phyloP scores from a whole-genome alignment of 2,329 filamentous ascomycete genomes.

The Fusarium solani-melongenae region DNA sequence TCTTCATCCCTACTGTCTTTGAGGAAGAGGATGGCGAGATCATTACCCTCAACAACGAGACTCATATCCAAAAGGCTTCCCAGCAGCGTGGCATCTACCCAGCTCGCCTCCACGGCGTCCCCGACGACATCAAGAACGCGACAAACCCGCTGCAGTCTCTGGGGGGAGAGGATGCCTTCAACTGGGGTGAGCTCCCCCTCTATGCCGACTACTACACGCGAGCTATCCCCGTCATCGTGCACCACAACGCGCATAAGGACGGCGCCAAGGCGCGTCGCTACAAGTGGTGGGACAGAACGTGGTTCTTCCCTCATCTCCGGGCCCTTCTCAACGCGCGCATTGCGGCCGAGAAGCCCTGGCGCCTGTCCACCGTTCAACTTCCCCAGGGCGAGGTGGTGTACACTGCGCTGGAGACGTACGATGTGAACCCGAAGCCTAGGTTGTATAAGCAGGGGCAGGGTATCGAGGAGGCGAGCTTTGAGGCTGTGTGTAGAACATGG shows the following conservation, averaged over 20 bases:
- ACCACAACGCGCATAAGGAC: constrained; percentile 36
- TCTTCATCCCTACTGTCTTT: constrained; percentile 34
- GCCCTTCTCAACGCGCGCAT: constrained; percentile 9
- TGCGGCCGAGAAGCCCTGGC: not conserved
- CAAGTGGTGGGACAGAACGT: constrained; percentile 34
- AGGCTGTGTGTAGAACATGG: not conserved
- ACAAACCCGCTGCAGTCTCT: not conserved
- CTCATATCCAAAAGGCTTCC: constrained; percentile 16
- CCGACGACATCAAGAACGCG: constrained; percentile 15
- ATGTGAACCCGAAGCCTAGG: constrained; percentile 11
- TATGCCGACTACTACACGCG: constrained; percentile 34
- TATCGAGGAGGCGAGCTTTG: not conserved
- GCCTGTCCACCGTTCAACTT: not conserved
- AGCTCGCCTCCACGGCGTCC: not conserved
- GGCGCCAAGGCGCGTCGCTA: constrained; percentile 20
- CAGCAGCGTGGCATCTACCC: not conserved
- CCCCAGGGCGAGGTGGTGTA: not conserved
- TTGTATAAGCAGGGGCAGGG: not conserved
- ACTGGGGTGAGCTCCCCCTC: constrained; percentile 35
- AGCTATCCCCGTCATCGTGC: constrained; percentile 28
- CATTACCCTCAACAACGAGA: constrained; percentile 16
- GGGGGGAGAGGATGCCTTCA: not conserved
- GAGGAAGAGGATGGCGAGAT: constrained; percentile 36
- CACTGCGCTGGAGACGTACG: constrained; percentile 3
- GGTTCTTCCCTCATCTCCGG: constrained; percentile 35